A percentile compares a stretch with the other conserved stretches of the same genome.
Conservation (phyloP, 169 alveolate genomes). For the Sarcocystis neurona region DNA sequence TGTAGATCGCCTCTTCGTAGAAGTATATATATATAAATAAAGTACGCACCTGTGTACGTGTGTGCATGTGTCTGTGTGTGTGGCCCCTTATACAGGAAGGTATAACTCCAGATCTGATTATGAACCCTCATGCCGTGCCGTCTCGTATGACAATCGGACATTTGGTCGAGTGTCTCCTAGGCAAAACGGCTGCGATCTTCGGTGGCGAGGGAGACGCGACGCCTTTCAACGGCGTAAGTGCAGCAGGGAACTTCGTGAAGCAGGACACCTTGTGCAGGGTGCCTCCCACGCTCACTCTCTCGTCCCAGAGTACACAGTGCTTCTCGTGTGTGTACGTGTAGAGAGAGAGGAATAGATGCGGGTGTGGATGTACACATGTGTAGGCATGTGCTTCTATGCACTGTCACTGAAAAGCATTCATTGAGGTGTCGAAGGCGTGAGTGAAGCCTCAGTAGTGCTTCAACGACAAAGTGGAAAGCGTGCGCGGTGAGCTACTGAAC, state of each 20-base stretch:
- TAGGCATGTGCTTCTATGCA: too few species aligned
- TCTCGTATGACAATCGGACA: constrained; percentile 99
- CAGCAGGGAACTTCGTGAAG: not conserved
- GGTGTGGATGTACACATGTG: too few species aligned
- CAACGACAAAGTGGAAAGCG: too few species aligned
- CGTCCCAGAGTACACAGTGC: too few species aligned
- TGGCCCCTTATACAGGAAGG: constrained; percentile 80
- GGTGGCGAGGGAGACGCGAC: constrained; percentile 99
- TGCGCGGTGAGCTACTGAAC: too few species aligned
- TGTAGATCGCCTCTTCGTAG: not conserved
- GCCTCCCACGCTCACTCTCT: too few species aligned
- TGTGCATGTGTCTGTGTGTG: not conserved
- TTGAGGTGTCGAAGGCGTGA: too few species aligned
- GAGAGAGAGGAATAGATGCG: too few species aligned
- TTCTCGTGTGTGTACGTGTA: too few species aligned
- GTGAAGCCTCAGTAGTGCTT: too few species aligned
- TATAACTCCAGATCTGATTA: constrained; percentile 97
- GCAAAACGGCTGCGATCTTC: constrained; percentile 95
- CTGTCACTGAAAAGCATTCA: too few species aligned
- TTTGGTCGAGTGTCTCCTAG: constrained; percentile 97
- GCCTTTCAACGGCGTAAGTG: constrained; percentile 92
- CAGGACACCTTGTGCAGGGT: too few species aligned
- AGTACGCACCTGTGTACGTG: not conserved
- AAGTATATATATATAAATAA: not conserved
- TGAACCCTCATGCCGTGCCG: constrained; percentile 99